Evolutionary conservation across 1,139 yeast species (phyloP).

Genomic region (Scheffersomyces stambukii): DNA sequence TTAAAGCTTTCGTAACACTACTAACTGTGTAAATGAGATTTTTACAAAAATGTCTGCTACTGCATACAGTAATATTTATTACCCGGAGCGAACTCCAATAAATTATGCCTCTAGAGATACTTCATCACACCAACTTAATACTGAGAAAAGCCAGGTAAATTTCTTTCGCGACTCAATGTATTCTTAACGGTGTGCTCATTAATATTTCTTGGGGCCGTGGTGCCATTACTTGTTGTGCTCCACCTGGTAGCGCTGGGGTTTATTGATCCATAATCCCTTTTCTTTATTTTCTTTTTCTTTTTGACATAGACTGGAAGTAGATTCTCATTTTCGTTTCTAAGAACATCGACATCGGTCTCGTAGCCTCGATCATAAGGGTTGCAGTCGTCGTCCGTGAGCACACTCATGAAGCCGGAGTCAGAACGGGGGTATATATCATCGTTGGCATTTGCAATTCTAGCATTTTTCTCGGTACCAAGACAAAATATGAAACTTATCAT

Average conservation of each 20-base stretch:
- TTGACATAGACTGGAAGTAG: slow-evolving; percentile 24
- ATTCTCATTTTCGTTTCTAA: slow-evolving; percentile 28
- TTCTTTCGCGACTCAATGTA: slow-evolving; percentile 30
- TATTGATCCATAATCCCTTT: slow-evolving; percentile 17
- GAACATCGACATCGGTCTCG: slow-evolving; percentile 43
- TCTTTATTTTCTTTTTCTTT: slow-evolving; percentile 12
- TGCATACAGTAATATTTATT: background rate
- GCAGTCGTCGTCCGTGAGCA: slow-evolving; percentile 25
- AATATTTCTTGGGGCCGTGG: slow-evolving; percentile 21
- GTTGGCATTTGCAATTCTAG: slow-evolving; percentile 2
- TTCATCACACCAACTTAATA: slow-evolving; percentile 3
- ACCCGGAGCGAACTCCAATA: background rate
- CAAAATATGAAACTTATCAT: slow-evolving; percentile 25
- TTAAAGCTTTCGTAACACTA: background rate
- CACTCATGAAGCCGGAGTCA: slow-evolving; percentile 38
- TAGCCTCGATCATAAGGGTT: slow-evolving; percentile 35
- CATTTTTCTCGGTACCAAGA: slow-evolving; percentile 17
- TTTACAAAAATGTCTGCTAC: background rate
- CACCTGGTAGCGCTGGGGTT: slow-evolving; percentile 3
- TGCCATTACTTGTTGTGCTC: slow-evolving; percentile 2
- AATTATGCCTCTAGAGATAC: background rate
- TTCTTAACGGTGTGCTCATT: slow-evolving; percentile 19
- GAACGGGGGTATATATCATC: slow-evolving; percentile 14
- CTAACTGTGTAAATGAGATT: background rate
- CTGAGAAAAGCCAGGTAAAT: slow-evolving; percentile 23